Percentiles rank a stretch among this genome's conserved stretches.
phyloP scores from a whole-genome alignment of 306 rosid genomes.

The Aeschynomene evenia region DNA sequence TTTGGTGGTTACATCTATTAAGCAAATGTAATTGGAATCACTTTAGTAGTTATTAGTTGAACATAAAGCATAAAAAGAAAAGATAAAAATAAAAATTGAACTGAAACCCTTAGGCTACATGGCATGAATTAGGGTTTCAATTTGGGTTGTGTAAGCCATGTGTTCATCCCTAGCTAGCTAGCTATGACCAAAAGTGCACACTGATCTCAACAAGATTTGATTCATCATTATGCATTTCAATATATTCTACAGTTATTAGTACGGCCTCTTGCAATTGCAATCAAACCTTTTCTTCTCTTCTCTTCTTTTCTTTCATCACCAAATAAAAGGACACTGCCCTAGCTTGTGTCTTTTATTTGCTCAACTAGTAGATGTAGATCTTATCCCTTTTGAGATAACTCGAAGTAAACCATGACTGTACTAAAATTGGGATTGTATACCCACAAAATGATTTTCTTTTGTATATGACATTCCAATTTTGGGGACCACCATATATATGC shows the following conservation, averaged over 20 bases:
- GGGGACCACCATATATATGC: slow-evolving; percentile 52
- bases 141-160: background rate
- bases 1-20: background rate
- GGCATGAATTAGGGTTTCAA: background rate
- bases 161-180: too few species aligned
- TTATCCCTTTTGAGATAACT: slow-evolving; percentile 23
- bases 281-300: background rate
- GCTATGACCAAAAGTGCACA: background rate
- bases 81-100: background rate
- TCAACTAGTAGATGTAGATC: too few species aligned
- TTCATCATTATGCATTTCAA: slow-evolving; percentile 2
- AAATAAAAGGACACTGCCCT: slow-evolving; percentile 8
- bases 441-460: slow-evolving; percentile 23
- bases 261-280: background rate
- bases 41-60: background rate
- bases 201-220: slow-evolving; percentile 21
- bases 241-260: slow-evolving; percentile 9
- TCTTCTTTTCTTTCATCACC: too few species aligned
- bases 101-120: background rate
- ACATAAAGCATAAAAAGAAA: background rate
- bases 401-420: background rate
- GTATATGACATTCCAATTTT: slow-evolving; percentile 34
- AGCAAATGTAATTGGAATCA: background rate
- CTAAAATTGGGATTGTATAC: slow-evolving; percentile 21
- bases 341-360: background rate